Evolutionary conservation across 129 eudicot genomes (phyloP).

Genomic region (Tanacetum coccineum): DNA sequence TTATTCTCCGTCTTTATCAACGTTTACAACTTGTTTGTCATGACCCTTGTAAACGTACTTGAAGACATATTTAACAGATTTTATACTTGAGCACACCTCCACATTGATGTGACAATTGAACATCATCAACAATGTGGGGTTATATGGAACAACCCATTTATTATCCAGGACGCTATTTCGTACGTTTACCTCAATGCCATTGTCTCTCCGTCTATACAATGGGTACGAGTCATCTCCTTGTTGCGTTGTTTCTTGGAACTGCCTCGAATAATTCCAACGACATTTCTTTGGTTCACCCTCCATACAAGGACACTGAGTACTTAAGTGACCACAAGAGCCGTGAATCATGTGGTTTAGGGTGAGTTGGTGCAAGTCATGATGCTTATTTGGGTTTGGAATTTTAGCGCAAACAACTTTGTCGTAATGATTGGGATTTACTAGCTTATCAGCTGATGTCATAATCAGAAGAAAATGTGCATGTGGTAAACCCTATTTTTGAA

Average conservation of each 20-base stretch:
- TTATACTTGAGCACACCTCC: not conserved
- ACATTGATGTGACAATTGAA: not conserved
- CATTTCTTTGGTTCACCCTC: no score
- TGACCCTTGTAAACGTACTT: not conserved
- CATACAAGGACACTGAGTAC: no score
- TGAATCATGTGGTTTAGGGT: not conserved
- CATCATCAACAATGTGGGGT: not conserved
- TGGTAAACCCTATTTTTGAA: not conserved
- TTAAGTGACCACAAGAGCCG: not conserved
- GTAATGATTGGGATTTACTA: not conserved
- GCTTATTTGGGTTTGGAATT: not conserved
- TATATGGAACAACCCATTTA: not conserved
- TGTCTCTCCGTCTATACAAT: not conserved
- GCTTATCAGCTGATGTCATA: not conserved
- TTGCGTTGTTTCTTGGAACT: not conserved
- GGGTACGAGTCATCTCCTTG: not conserved
- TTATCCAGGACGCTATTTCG: not conserved
- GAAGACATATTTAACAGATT: not conserved
- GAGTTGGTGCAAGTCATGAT: not conserved
- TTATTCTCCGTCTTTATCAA: not conserved
- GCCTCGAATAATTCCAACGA: not conserved
- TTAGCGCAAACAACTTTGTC: not conserved
- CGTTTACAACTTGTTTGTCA: not conserved
- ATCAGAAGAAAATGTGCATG: not conserved
- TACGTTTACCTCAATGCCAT: not conserved